Evolutionary conservation across 202 grass and related monocot genomes (phyloP), one percentile per base, ranked within the genome.

Genomic region (Bolboschoenoplectus hybrid): DNA sequence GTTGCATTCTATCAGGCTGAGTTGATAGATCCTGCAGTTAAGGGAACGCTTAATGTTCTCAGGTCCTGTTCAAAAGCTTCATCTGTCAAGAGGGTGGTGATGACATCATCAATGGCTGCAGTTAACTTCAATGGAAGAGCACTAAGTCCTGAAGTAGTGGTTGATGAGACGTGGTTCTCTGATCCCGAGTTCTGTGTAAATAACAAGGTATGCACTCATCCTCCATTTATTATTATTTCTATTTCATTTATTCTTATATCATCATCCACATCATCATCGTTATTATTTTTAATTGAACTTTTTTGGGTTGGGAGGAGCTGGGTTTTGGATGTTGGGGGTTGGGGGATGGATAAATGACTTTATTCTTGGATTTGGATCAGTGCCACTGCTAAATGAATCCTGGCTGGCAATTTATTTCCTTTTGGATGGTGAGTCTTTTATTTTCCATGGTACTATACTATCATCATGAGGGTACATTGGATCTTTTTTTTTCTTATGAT

Each of bases 31-130:
- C 89, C 92, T 67, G 92, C 92, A 58, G 87, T 93, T 46, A 91
- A 93, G 70, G 92, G 89, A 61, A 89, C 92, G 61, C 82, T 89
- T 6, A 93, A 91, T 81, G 87, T 93, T 87, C 82, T 93, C 19
- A 60, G 36, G 61, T 88, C 92, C 83, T 84, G 87, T 82, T 75
- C 81, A 36, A 89, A 89, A 86, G 69, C 88, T 85, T 66, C 80
- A 51, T 93, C 92, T 10, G 81, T 91, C 39, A 88, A 88, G 82
- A 86, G 91, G 56, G 87, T 91, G 46, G 65, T 92, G 63, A 60
- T 92, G 85, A 92, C 88, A 81, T 92, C 91, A 79, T 92, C 91
- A 75, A 53, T 88, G 57, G 85, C 88, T 58, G 83, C 91, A 46
- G 83, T 90, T 85, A 55, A 58, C 82, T 44, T 85, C 61, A 90